Conservation (phyloP, 352 stramenopile species). For the Phytopythium oedochilum region DNA sequence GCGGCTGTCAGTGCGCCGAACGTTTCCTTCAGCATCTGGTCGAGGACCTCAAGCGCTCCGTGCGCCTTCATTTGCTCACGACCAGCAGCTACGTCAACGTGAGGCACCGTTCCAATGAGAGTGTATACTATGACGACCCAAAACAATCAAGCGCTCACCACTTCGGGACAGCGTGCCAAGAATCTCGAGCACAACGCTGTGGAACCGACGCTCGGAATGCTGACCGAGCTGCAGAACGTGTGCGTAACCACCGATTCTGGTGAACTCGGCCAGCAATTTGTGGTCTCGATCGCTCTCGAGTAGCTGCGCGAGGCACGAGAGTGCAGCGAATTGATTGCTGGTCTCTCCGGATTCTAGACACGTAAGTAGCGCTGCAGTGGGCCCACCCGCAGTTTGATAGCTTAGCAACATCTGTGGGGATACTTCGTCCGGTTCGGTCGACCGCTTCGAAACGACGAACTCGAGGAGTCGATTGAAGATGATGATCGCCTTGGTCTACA, state of each 20-base stretch:
- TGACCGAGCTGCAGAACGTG: slow-evolving; percentile 19
- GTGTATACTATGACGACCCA: too few species aligned
- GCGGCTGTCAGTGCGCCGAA: background rate
- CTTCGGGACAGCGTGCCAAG: slow-evolving; percentile 36
- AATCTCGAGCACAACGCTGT: slow-evolving; percentile 34
- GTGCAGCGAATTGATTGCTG: slow-evolving; percentile 25
- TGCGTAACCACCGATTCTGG: slow-evolving; percentile 17
- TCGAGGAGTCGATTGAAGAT: slow-evolving; percentile 19
- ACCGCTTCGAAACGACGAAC: slow-evolving; percentile 4
- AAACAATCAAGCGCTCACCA: too few species aligned
- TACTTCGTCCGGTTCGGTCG: background rate
- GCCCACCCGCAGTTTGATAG: slow-evolving; percentile 30
- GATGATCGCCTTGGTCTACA: slow-evolving; percentile 18
- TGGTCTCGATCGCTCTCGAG: slow-evolving; percentile 19
- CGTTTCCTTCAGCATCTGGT: background rate
- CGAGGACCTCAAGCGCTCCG: background rate
- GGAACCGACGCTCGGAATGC: slow-evolving; percentile 33
- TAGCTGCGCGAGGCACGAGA: slow-evolving; percentile 33
- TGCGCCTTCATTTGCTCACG: background rate
- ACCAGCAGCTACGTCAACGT: background rate
- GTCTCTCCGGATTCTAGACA: slow-evolving; percentile 24
- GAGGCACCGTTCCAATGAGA: too few species aligned
- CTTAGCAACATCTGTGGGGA: slow-evolving; percentile 5
- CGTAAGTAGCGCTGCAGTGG: slow-evolving; percentile 23
- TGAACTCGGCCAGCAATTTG: slow-evolving; percentile 26